phyloP scores from a whole-genome alignment of 768 basidiomycete genomes.

The Lanmaoa pseudosensibilis region DNA sequence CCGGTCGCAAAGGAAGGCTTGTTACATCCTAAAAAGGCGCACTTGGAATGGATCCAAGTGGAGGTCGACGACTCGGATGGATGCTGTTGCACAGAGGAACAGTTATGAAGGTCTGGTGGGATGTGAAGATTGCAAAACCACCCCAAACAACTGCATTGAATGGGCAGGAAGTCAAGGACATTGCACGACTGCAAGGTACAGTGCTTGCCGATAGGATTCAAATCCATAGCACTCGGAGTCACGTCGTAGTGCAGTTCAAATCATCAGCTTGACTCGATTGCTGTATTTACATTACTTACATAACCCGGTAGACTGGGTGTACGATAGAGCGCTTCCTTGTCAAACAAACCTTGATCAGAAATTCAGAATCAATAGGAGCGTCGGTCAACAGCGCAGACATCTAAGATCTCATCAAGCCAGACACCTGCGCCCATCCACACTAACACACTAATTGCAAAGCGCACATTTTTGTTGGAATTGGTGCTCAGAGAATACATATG shows the following conservation, averaged over 20 bases:
- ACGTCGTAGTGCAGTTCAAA: no score
- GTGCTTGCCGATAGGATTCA: conserved; percentile 59
- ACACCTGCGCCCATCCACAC: background rate
- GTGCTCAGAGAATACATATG: conserved; percentile 12
- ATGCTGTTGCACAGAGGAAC: conserved; percentile 31
- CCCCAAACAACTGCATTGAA: conserved; percentile 58
- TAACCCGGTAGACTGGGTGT: background rate
- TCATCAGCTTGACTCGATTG: no score
- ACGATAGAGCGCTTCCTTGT: no score
- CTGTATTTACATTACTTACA: conserved; percentile 7
- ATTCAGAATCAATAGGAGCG: no score
- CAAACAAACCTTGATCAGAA: no score
- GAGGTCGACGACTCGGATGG: background rate
- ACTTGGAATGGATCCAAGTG: conserved; percentile 42
- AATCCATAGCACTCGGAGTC: conserved; percentile 32
- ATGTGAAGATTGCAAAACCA: conserved; percentile 68
- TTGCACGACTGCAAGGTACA: conserved; percentile 64
- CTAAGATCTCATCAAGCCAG: background rate
- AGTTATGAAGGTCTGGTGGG: conserved; percentile 58
- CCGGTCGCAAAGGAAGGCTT: conserved; percentile 54
- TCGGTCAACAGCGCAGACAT: background rate
- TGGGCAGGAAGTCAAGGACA: conserved; percentile 74
- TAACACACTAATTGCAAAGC: background rate
- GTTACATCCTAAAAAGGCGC: conserved; percentile 50
- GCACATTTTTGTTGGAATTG: background rate